Conservation (phyloP, 176 grass and related monocot genomes). For the Oryza glumipatula region DNA sequence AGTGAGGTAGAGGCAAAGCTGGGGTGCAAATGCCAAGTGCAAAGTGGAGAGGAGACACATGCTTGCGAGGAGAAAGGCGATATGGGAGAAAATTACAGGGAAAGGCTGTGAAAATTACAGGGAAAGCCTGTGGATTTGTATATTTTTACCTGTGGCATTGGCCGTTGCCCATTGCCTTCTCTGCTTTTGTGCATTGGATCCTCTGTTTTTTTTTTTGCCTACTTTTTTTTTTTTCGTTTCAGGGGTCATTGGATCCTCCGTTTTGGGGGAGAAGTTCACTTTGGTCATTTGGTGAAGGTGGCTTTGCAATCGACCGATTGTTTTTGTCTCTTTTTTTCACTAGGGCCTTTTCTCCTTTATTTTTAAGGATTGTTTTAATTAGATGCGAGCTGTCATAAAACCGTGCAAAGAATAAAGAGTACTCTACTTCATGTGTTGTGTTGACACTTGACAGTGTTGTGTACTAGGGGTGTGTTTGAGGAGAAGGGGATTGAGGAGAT, state of each 20-base stretch:
- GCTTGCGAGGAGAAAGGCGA: background rate
- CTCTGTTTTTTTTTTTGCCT: background rate
- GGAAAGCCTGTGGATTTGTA: background rate
- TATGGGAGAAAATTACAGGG: conserved; percentile 4
- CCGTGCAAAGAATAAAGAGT: background rate
- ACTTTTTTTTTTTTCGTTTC: background rate
- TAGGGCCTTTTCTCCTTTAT: background rate
- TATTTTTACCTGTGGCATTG: background rate
- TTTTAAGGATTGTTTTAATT: background rate
- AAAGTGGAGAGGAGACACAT: background rate
- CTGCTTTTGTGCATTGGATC: conserved; percentile 34
- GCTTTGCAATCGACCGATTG: background rate
- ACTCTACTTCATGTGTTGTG: background rate
- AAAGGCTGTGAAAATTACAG: conserved; percentile 31
- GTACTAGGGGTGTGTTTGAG: no score
- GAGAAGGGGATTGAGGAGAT: no score
- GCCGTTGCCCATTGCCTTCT: background rate
- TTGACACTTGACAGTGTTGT: background rate
- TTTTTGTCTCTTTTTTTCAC: background rate
- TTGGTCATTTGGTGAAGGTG: background rate
- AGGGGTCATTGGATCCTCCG: conserved; percentile 32
- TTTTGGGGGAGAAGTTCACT: background rate
- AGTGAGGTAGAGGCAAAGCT: background rate
- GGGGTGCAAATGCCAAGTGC: background rate
- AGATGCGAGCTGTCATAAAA: background rate